Base-by-base conservation (phyloP, 768 basidiomycete genomes). In the Tricholoma hemisulphureum region DNA sequence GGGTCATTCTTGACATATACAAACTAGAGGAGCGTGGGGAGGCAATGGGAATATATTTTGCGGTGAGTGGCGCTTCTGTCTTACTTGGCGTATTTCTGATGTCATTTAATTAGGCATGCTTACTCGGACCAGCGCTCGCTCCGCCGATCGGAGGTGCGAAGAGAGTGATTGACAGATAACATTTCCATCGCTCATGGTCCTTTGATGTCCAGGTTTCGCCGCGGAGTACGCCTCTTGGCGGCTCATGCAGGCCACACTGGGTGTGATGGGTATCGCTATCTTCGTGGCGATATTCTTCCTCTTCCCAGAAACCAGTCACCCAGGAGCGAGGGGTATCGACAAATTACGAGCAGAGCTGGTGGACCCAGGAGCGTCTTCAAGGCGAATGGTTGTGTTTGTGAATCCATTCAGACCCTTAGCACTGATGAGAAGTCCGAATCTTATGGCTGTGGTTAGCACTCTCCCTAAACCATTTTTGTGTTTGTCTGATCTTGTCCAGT, bases 161-260 rank as follows among this genome's bases (percentile, higher is more conserved):
- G 37, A 18, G 11, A 39, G 37, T 39, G 4, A 39, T 20, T 39
- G 37, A 6, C 31, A 31, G 5, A 39, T 39, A 18, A 39, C n/a
- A 39, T 39, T n/a, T n/a, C 18, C n/a, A 39, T 39, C 4, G n/a
- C 41, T 68, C 3, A 72, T 39, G n/a, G n/a, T n/a, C 11, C n/a
- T n/a, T 18, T 39, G 37, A 68, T 51, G 69, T 72, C 1, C 21
- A 82, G 83, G 83, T 16, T 34, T 77, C 21, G 72, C 77, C 0
- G 77, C 86, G 0, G 73, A 84, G 52, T 86, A 85, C 59, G 77
- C 77, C 34, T 87, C 87, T 0, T 89, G 88, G 87, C 78, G 88
- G 0, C 61, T 74, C 11, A 81, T 86, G 67, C 86, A 89, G 62
- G 65, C 71, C 6, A 62, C 63, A 1, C 60, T 89, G 1, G 80